Base-by-base conservation (phyloP, 2,329 filamentous ascomycete species). In the Penicillium sp. region DNA sequence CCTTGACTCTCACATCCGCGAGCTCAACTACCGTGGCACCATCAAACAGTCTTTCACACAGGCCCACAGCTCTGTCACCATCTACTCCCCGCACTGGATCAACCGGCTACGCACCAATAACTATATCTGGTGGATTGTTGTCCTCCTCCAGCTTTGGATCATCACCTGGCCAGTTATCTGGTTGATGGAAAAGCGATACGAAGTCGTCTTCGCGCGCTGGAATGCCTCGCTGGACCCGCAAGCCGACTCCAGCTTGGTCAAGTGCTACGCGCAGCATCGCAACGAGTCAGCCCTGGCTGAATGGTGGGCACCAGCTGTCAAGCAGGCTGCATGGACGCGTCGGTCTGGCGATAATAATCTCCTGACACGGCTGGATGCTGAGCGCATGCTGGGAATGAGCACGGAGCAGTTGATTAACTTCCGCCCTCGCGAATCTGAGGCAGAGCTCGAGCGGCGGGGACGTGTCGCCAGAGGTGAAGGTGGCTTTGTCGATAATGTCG, bases 31-130 rank as follows among this genome's bases (percentile, higher is more conserved):
- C 65, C 71, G 70, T 53, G 77, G 77, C 54, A 63, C 64, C 1
- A 70, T 79, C 28, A 49, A n/a, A 30, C 70, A 78, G 47, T 50
- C 40, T 0, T 64, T 70, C 1, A 58, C 59, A 1, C 56, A 71
- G n/a, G 63, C 68, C n/a, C 70, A 77, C 58, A 54, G 65, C 24
- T 69, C 67, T 6, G 62, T 79, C 19, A 76, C 73, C 22, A 63
- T 79, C 54, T 78, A 77, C 63, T 78, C 77, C 0, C 77, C 77
- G 2, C 75, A 77, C 49, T 77, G 75, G 71, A 69, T 79, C 51
- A 79, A 79, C 64, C 70, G 62, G 1, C 56, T 76, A 1, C 75
- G 77, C n/a, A 69, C 71, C 7, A 77, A 76, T 56, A 35, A n/a
- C 7, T 72, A 67, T 37, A 66, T 77, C 8, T 79, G 73, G 68